Base-by-base conservation (phyloP, 306 rosid genomes). In the Cucumis melo region DNA sequence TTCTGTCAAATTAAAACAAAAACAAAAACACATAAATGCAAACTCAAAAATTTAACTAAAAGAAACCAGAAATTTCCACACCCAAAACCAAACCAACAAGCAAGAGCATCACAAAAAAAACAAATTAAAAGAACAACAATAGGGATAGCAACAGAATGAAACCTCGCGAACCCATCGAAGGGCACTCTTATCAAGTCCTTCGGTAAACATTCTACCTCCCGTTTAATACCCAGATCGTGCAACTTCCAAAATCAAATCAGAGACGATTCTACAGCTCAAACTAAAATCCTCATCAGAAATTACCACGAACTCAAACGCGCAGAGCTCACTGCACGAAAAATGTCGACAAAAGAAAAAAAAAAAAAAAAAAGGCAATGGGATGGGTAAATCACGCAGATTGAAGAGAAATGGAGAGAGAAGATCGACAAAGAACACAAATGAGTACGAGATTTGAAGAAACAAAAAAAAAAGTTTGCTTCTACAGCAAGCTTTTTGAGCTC, bases 161-260 rank as follows among this genome's bases (percentile, higher is more conserved):
- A 90, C 99, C 96, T 94, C 95, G 85, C 85, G 81, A 64, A 87
- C 96, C 99, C 99, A 94, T 39, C 96, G 88, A 83, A 91, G 86
- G 39, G 93, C 96, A 75, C 87, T 91, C 55, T 71, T 87, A 84
- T 94, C 97, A 16, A 90, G 95, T 11, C 99, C 99, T 79, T 91
- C 84, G 3, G 99, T 94, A 82, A 94, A 92, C 99, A 94, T 91
- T 3, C 59, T 80, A 58, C 20, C 76, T 23, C 29, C 42, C 41
- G 16, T 38, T 64, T 55, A 41, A 17, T 24, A n/a, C 24, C 75
- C 34, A 15, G 15, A 24, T 46, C 59, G 13, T 16, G 10, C 6
- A 46, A 48, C 39, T 7, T 7, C 7, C 36, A 50, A 27, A 71
- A 71, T 14, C 59, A 50, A 71, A 71, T 71, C 59, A 14, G 15